Base-by-base conservation (phyloP, 208 protist species). In the Crithidia mellificae region DNA sequence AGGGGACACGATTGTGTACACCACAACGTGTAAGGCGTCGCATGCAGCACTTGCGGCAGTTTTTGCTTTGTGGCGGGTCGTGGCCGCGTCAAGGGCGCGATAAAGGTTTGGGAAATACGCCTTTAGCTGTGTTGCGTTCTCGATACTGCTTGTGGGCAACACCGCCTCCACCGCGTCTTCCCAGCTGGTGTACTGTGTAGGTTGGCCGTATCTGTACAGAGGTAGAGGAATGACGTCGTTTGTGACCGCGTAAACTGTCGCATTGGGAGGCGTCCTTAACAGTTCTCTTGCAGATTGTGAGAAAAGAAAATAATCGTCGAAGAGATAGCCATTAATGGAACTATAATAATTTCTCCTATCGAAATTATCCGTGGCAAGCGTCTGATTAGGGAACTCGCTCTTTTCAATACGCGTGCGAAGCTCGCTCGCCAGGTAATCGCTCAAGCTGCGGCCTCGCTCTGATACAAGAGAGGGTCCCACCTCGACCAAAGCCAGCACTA, bases 381-480 rank as follows among this genome's bases (percentile, higher is more conserved):
- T 15, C 36, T 15, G 12, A 29, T 8, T 29, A 1, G 1, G 6
- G 4, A 52, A 27, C 27, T 52, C 22, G 15, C 19, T 11, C 19
- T 49, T 49, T 20, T 38, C 15, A 17, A 47, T 52, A 6, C 8
- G 47, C 15, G 15, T 17, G 24, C 43, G 58, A 12, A 75, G 34
- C 44, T 68, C 69, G 0, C 56, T 62, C 17, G 46, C 69, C 69
- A 75, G 68, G 34, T 68, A 63, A 14, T 30, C 12, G 54, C 30
- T 68, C 15, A 75, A 30, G 12, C 4, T 47, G 12, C 4, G 19
- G 19, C 62, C 54, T n/a, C 43, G 54, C 36, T 20, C 14, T 20
- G 69, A 75, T 2, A 68, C 54, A 3, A 68, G 29, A 0, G 69
- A 64, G 19, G 69, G 69, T 3, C 61, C 69, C n/a, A 68, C 61